Conservation (phyloP, 306 rosid species). For the Purshia tridentata region DNA sequence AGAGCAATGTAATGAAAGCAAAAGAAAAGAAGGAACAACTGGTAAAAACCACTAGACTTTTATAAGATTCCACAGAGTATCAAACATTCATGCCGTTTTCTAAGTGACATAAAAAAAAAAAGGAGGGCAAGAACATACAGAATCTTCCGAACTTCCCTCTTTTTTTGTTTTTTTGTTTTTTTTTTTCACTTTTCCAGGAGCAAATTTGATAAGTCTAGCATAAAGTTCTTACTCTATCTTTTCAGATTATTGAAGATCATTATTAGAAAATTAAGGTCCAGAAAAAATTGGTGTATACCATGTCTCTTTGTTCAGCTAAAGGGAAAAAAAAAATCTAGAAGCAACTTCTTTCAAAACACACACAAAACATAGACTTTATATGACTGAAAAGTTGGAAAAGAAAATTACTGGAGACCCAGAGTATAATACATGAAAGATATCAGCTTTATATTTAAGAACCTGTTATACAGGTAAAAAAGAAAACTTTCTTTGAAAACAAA, state of each 20-base stretch:
- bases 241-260: neutral
- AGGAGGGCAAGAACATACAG: conserved; percentile 11
- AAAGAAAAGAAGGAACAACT: neutral
- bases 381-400: neutral
- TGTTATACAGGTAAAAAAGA: neutral
- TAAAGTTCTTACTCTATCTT: neutral
- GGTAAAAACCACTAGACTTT: conserved; percentile 6
- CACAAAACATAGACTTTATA: neutral
- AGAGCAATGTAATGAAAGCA: neutral
- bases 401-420: neutral
- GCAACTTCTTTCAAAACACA: neutral
- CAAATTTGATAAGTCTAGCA: neutral
- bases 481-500: neutral
- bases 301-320: neutral
- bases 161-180: too few species aligned
- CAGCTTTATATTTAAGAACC: neutral
- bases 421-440: neutral
- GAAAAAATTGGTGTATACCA: neutral
- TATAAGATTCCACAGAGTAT: conserved; percentile 17
- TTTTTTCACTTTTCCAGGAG: neutral
- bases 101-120: neutral
- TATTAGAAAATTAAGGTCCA: neutral
- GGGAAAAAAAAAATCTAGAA: neutral
- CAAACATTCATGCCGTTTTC: neutral
- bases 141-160: conserved; percentile 1